These are phyloP conservation scores for Xylaria scruposa DNA, from an alignment of 495 filamentous ascomycete species.

Conservation along the genomic window DNA sequence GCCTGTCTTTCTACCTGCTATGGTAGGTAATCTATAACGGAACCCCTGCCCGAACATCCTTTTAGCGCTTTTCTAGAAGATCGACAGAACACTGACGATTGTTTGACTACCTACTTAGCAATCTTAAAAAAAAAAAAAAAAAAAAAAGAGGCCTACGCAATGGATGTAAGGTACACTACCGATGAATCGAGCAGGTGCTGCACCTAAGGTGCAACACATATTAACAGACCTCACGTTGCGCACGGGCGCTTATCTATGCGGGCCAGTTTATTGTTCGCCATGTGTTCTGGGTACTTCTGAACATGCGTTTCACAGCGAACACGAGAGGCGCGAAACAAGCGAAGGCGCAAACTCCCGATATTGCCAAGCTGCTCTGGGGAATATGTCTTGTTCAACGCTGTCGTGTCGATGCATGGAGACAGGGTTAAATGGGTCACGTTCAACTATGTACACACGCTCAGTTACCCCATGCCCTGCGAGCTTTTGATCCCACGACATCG, in stretches of 20 bases:
- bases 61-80: conserved; percentile 29
- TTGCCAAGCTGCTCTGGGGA: conserved; percentile 15
- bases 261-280: neutral
- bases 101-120: neutral
- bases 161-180: neutral
- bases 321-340: conserved; percentile 1
- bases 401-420: conserved; percentile 10
- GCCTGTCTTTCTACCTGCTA: conserved; percentile 1
- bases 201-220: neutral
- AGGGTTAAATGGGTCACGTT: conserved; percentile 1
- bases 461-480: conserved; percentile 5
- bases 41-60: conserved; percentile 5
- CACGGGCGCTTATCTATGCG: conserved; percentile 11
- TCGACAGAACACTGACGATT: conserved; percentile 18
- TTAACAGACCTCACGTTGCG: conserved; percentile 3
- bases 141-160: neutral
- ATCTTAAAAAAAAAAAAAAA: conserved; percentile 21
- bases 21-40: neutral
- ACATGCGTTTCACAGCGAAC: conserved; percentile 2
- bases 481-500: neutral
- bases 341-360: neutral
- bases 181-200: neutral
- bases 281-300: conserved; percentile 1
- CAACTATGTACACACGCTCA: neutral
- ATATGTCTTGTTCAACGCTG: conserved; percentile 7